Conservation (phyloP, 768 basidiomycete species). For the Rhodotorula sphaerocarpa region DNA sequence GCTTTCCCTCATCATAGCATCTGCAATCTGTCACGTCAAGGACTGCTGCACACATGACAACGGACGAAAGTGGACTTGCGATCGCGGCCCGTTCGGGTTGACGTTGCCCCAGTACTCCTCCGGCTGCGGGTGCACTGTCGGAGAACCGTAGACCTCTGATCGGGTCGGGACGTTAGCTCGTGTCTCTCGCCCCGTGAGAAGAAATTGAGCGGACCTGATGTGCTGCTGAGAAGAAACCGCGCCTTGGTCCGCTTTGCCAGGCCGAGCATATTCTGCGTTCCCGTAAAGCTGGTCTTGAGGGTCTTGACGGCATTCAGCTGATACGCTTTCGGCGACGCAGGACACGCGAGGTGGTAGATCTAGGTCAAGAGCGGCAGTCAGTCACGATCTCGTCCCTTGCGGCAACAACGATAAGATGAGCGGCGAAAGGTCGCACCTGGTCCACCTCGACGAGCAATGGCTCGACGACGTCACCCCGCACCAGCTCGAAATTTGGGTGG, state of each 20-base stretch:
- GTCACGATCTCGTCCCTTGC: background rate
- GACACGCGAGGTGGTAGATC: constrained; percentile 97
- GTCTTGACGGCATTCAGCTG: constrained; percentile 98
- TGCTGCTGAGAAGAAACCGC: constrained; percentile 88
- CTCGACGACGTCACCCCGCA: constrained; percentile 93
- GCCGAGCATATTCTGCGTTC: constrained; percentile 96
- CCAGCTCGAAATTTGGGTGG: constrained; percentile 97
- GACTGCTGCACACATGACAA: too few species aligned
- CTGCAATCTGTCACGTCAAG: too few species aligned
- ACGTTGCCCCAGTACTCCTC: constrained; percentile 54
- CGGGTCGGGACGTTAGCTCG: background rate
- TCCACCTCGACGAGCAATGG: constrained; percentile 99
- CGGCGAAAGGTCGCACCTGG: constrained; percentile 42
- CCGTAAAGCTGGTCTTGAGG: constrained; percentile 96
- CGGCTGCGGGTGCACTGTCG: constrained; percentile 90
- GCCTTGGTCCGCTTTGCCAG: constrained; percentile 96
- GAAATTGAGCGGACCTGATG: constrained; percentile 61
- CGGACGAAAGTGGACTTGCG: background rate
- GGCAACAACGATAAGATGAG: background rate
- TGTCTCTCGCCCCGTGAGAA: constrained; percentile 2
- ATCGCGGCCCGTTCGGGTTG: constrained; percentile 70
- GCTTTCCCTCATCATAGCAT: constrained; percentile 99
- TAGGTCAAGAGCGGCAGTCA: constrained; percentile 51
- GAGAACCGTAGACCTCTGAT: constrained; percentile 93
- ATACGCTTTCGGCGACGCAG: constrained; percentile 55